Evolutionary conservation across 2,329 filamentous ascomycete species (phyloP).

Genomic region (Colletotrichum kahawae): DNA sequence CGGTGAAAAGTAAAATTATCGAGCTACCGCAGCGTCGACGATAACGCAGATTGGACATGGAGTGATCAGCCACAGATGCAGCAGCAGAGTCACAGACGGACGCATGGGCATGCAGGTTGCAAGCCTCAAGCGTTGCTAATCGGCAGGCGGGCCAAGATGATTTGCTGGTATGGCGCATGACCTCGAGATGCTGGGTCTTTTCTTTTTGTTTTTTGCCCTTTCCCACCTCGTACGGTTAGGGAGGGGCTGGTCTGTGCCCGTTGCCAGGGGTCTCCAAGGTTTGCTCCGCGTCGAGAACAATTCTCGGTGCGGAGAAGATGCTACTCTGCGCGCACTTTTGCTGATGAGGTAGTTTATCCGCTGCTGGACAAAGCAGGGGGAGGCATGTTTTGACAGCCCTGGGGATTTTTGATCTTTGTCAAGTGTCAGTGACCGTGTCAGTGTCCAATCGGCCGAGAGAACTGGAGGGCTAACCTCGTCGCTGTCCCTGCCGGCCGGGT

Average conservation of each 20-base stretch:
- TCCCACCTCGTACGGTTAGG: not conserved
- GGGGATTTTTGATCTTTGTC: not conserved
- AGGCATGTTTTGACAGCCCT: not conserved
- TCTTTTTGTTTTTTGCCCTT: not conserved
- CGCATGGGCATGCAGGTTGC: not conserved
- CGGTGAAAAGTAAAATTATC: not conserved
- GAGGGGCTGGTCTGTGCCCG: not conserved
- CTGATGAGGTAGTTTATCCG: slow-evolving; percentile 20
- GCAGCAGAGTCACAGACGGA: not conserved
- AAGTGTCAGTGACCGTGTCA: not conserved
- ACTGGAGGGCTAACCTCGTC: not conserved
- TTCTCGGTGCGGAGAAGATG: slow-evolving; percentile 18
- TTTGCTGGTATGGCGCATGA: slow-evolving; percentile 6
- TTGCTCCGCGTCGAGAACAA: slow-evolving; percentile 9
- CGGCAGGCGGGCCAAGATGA: not conserved
- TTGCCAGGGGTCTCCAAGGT: slow-evolving; percentile 12
- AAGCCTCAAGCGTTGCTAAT: not conserved
- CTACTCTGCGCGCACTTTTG: slow-evolving; percentile 12
- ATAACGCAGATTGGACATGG: not conserved
- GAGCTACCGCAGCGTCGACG: not conserved
- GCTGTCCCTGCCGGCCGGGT: not conserved
- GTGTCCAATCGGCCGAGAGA: slow-evolving; percentile 4
- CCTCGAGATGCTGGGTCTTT: not conserved
- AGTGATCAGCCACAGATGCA: not conserved
- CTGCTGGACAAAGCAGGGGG: not conserved